Base-by-base conservation (phyloP, 805 yeast species). In the Clavispora carvajalis region DNA sequence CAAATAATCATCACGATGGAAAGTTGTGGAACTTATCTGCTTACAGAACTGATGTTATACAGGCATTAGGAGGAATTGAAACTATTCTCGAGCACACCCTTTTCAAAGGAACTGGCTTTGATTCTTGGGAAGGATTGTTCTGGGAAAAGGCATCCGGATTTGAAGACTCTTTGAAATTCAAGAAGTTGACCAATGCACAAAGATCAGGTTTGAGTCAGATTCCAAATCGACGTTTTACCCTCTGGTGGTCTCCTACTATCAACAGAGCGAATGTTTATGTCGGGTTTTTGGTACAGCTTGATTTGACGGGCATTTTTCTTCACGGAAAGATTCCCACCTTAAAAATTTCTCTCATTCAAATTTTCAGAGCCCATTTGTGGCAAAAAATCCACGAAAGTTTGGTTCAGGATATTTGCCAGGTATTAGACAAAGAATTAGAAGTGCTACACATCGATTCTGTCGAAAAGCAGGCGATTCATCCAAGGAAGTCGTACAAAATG, bases 231-330 rank as follows among this genome's bases (percentile, higher is more conserved):
- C 76, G 99, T 34, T 93, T 93, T 58, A 93, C 99, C 0, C 67
- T 93, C 22, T 93, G 99, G 99, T 93, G 99, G 99, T 89, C 97
- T 0, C 99, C 99, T 5, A 93, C 99, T 0, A 93, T 93, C 53
- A 93, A 93, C 56, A 77, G 99, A 48, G 99, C 99, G 5, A 93
- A 93, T 57, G 98, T 93, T 19, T 93, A 93, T 57, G 97, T 93
- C 42, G 99, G 99, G 21, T 93, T 93, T 67, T 71, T 90, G 55
- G 99, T 93, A 22, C 99, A 93, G 59, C 71, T 93, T 34, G 99
- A 93, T 63, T 69, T 93, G 56, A 93, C 99, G 0, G 99, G 99
- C 54, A 91, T 93, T 22, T 93, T 93, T 62, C 69, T 93, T 37
- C 99, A 93, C 58, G 99, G 99, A 51, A 93, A 93, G 62, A 93